Conservation (phyloP, 2,329 filamentous ascomycete genomes). For the Cylindrodendrum hubeiense region DNA sequence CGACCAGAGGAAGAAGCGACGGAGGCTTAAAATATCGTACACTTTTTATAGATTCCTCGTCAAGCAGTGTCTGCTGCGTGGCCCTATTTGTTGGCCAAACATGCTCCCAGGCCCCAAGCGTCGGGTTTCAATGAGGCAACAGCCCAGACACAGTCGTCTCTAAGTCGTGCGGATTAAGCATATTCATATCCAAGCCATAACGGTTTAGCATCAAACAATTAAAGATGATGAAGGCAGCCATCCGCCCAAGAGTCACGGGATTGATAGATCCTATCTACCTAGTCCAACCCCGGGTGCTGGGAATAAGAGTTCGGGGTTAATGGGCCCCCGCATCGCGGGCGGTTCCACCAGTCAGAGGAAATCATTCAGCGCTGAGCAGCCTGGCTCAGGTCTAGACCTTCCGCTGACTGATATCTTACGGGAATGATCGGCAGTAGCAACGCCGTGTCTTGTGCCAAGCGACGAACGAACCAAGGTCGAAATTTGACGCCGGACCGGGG, state of each 20-base stretch:
- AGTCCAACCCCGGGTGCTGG: not conserved
- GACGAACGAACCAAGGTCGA: not conserved
- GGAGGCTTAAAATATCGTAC: too few species aligned
- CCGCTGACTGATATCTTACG: not conserved
- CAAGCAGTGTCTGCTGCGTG: too few species aligned
- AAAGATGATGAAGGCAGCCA: too few species aligned
- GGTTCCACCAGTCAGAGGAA: not conserved
- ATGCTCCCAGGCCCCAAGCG: not conserved
- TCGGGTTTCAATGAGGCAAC: not conserved
- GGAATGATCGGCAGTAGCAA: conserved; percentile 16
- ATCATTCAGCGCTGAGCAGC: not conserved
- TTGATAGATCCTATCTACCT: not conserved
- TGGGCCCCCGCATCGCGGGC: not conserved
- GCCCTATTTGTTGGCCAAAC: not conserved
- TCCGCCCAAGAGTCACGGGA: not conserved
- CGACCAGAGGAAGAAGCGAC: too few species aligned
- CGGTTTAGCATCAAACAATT: not conserved
- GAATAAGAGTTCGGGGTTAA: conserved; percentile 17
- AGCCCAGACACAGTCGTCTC: not conserved
- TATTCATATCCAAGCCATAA: not conserved
- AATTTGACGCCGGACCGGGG: not conserved
- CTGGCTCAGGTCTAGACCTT: conserved; percentile 5
- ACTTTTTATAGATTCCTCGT: too few species aligned
- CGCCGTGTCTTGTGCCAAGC: not conserved
- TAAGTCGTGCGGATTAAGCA: not conserved